Conservation (phyloP, 768 basidiomycete genomes). For the Termitomyces sp. region DNA sequence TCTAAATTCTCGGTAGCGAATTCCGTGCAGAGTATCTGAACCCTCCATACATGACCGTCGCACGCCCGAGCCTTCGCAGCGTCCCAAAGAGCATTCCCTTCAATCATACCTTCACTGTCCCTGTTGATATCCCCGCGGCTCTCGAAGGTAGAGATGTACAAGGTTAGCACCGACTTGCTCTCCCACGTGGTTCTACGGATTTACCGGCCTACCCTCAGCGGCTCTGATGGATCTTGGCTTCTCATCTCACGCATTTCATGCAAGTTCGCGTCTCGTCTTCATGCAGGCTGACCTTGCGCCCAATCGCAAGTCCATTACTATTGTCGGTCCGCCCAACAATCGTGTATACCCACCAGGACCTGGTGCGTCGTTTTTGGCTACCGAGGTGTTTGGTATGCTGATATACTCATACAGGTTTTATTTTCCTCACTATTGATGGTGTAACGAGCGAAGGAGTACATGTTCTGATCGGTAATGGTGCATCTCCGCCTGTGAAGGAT, state of each 20-base stretch:
- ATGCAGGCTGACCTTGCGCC: conserved; percentile 27
- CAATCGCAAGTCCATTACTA: conserved; percentile 25
- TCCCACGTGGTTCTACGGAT: neutral
- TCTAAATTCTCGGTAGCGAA: conserved; percentile 18
- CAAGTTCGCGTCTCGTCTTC: conserved; percentile 32
- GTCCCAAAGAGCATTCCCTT: conserved; percentile 32
- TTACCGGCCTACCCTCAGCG: conserved; percentile 15
- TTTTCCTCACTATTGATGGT: conserved; percentile 25
- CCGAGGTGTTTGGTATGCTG: neutral
- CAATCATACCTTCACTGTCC: conserved; percentile 28
- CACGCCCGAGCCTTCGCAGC: conserved; percentile 27
- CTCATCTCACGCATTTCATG: conserved; percentile 35
- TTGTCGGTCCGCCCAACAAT: conserved; percentile 29
- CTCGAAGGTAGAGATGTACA: conserved; percentile 21
- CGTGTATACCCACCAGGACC: conserved; percentile 36
- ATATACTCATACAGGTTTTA: conserved; percentile 10
- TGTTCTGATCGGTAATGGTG: conserved; percentile 33
- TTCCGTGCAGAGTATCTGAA: conserved; percentile 38
- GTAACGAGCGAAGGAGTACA: conserved; percentile 31
- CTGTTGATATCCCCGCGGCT: conserved; percentile 24
- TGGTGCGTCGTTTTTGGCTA: conserved; percentile 18
- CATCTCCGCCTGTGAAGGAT: conserved; percentile 28
- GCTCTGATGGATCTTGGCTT: conserved; percentile 36
- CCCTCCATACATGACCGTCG: conserved; percentile 35
- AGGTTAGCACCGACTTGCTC: conserved; percentile 15